Evolutionary conservation across 2,329 filamentous ascomycete genomes (phyloP), one percentile per base, ranked within the genome.

Genomic region (Sarocladium oryzae): DNA sequence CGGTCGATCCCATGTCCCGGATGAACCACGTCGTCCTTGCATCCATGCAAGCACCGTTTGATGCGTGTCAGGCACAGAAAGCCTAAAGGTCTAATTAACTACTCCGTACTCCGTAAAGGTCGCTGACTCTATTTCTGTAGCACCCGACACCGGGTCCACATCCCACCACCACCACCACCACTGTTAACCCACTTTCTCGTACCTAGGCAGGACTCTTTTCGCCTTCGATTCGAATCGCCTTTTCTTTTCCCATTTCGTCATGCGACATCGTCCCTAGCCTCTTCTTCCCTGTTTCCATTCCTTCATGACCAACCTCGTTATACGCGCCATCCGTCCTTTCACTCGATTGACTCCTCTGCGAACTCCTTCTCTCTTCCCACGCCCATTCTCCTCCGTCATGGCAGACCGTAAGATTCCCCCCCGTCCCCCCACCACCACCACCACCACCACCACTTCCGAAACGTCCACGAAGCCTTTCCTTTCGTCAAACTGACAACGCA

Each of bases 221-320:
- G 13, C 7, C 33, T n/a, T 15, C 13, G 16, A 15, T n/a, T 10
- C 30, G 40, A 28, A 45, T 45, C 40, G 24, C 11, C 10, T 13
- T 8, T 24, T 30, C 40, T 45, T 26, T 28, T 28, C 11, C 4
- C 13, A 6, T 9, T 6, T 24, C 4, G 38, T n/a, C 10, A 28
- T 13, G 23, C 40, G 40, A 26, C 23, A 45, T 28, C 21, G 21
- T 24, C 9, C 9, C 9, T n/a, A 26, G 40, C n/a, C 9, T 6
- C 4, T 16, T 26, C 4, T 4, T 5, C 40, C 30, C 24, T 13
- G 21, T 24, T 32, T 16, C 7, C 32, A 32, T 15, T 32, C 5
- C 43, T 48, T 48, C 43, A 48, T 48, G 43, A 11, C 28, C 24
- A 33, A 6, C 43, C n/a, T 33, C 9, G 43, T 48, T n/a, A 24